Base-by-base conservation (phyloP, 2,329 filamentous ascomycete genomes). In the Septoria petroselini region DNA sequence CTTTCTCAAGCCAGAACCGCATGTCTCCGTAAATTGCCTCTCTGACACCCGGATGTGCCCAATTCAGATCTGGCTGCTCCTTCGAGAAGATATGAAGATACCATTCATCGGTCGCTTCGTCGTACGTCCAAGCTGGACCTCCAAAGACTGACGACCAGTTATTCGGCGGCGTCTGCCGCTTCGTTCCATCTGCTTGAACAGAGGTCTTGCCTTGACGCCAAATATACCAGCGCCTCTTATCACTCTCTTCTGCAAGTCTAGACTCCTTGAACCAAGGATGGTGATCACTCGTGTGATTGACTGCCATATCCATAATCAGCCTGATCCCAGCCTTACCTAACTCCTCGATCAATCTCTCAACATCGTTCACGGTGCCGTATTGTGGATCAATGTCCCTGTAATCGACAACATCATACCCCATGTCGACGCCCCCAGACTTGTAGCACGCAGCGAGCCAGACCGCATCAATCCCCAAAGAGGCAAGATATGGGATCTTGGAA, bases 391-490 rank as follows among this genome's bases (percentile, higher is more conserved):
- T 72, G 27, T 67, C 65, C 43, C 71, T 68, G 61, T 77, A 73
- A 40, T 73, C 67, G 7, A 62, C 53, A 17, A 76, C 76, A 48
- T 78, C 76, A 53, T 78, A 78, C 9, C 76, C 76, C 73, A 77
- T 78, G 45, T 78, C 76, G 3, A 75, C 71, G 59, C 78, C 76
- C 6, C 76, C 75, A 8, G 48, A 51, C n/a, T 46, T 43, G 63
- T 73, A 76, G 17, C 75, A 73, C 1, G 84, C 85, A 39, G 78
- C 84, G 1, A 84, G 66, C 84, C 84, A 88, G 44, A 88, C 71
- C 5, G 81, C 75, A 58, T 86, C 77, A 11, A 84, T 71, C 1
- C 83, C 83, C 0, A 86, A 72, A 8, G 4, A 78, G 41, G 78
- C 73, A 39, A 86, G 71, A 61, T 86, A 83, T 61, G 84, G 80